Evolutionary conservation across 2,329 filamentous ascomycete genomes (phyloP), one percentile per base, ranked within the genome.

Genomic region (Aureobasidium musti): DNA sequence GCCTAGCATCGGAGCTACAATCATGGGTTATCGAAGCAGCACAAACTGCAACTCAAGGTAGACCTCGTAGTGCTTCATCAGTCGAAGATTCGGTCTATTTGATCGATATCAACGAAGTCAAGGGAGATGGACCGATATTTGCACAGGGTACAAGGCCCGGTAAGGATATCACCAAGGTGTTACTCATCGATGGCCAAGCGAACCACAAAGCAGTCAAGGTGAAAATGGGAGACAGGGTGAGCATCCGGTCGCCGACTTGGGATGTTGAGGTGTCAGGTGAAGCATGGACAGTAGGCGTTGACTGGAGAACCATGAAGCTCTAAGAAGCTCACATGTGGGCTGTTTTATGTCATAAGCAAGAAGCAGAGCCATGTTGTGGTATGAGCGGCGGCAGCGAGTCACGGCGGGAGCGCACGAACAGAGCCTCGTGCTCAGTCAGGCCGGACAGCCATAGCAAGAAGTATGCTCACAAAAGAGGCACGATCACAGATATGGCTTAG

Each of bases 11-110:
- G 0, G 81, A 79, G 56, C 72, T 84, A 35, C 78, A 82, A 57
- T 75, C 77, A 19, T 86, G 83, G 83, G 75, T 86, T 14, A 73
- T 85, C 19, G 82, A 83, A 61, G 69, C 73, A 3, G 75, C 74
- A 11, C 73, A 75, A 63, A 67, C 66, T 47, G 74, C 73, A 52
- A 67, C 67, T 21, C 70, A 71, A 23, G 72, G 71, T 47, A 67
- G 73, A 33, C 68, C 68, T 52, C 69, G 68, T 13, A 70, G 71
- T 71, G 69, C 50, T 49, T 69, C n/a, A 65, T 67, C 28, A 69
- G 72, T 17, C 4, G 72, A 73, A 19, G 69, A 73, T 19, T 73
- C 71, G 61, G 70, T 71, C 17, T 47, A 73, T 19, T 67, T 66
- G 5, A 60, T 72, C 14, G 71, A 64, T 52, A 68, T 72, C 1